Conservation (phyloP, 208 protist species). For the Trypanosoma cruzi region DNA sequence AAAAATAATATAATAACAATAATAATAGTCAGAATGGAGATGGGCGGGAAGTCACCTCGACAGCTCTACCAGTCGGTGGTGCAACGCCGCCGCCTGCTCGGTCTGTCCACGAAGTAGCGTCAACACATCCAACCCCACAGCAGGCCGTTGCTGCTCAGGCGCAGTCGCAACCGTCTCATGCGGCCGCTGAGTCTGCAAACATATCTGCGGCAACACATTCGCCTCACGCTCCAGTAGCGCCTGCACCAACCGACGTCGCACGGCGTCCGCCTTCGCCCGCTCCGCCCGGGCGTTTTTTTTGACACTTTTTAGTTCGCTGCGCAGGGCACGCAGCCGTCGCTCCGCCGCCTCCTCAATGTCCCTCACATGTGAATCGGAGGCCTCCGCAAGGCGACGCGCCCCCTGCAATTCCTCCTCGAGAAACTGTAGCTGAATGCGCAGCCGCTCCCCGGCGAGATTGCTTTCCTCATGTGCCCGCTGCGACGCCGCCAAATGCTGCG, state of each 20-base stretch:
- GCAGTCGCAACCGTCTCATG: not conserved
- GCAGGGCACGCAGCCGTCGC: conserved; percentile 37
- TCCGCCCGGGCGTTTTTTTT: conserved; percentile 53
- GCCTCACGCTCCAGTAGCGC: conserved; percentile 58
- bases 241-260: conserved; percentile 60
- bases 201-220: conserved; percentile 10
- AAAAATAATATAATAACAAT: too few species aligned
- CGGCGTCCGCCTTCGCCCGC: conserved; percentile 41
- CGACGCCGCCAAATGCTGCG: conserved; percentile 45
- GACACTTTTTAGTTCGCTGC: conserved; percentile 50
- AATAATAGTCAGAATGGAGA: not conserved
- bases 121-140: conserved; percentile 53
- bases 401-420: conserved; percentile 51
- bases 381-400: conserved; percentile 38
- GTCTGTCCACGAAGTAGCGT: conserved; percentile 55
- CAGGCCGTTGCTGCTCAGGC: not conserved
- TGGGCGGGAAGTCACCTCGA: conserved; percentile 16
- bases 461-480: conserved; percentile 35
- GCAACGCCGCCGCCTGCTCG: conserved; percentile 64
- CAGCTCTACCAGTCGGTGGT: conserved; percentile 61
- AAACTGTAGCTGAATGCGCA: conserved; percentile 46
- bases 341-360: conserved; percentile 60
- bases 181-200: not conserved
- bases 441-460: conserved; percentile 48
- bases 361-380: conserved; percentile 34